A percentile compares a stretch with the other conserved stretches of the same genome.
These are phyloP conservation scores for Trametes polyzona DNA, from an alignment of 1,284 basidiomycete genomes.

Conservation along the genomic window DNA sequence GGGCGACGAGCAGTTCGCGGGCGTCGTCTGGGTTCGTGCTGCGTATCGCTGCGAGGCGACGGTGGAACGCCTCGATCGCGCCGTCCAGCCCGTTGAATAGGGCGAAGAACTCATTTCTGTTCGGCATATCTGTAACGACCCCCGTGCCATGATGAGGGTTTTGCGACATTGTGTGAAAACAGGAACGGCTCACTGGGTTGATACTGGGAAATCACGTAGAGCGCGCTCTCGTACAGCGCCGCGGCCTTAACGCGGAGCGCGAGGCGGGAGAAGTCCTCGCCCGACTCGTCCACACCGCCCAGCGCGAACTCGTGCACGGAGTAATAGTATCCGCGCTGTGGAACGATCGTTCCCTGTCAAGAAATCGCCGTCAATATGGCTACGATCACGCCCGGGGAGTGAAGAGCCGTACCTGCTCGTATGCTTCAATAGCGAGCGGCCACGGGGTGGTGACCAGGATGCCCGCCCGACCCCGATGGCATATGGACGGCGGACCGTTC, in stretches of 20 bases:
- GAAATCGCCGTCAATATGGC: background rate
- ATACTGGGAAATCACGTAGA: slow-evolving; percentile 24
- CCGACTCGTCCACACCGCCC: slow-evolving; percentile 20
- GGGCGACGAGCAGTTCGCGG: slow-evolving; percentile 24
- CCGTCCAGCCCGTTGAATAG: slow-evolving; percentile 20
- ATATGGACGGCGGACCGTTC: slow-evolving; percentile 37
- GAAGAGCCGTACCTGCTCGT: slow-evolving; percentile 24
- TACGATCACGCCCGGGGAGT: background rate
- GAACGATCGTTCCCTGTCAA: slow-evolving; percentile 13
- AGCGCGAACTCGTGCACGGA: slow-evolving; percentile 21
- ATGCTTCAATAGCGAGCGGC: slow-evolving; percentile 39
- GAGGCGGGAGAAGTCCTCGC: slow-evolving; percentile 28
- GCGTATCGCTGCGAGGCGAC: slow-evolving; percentile 8
- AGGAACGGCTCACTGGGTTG: slow-evolving; percentile 7
- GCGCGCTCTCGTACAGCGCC: slow-evolving; percentile 39
- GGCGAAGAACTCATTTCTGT: slow-evolving; percentile 12
- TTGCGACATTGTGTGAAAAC: background rate
- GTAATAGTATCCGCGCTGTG: slow-evolving; percentile 14
- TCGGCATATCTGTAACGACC: slow-evolving; percentile 11
- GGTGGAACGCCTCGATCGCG: slow-evolving; percentile 24
- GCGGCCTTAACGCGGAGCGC: slow-evolving; percentile 42
- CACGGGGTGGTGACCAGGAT: slow-evolving; percentile 43
- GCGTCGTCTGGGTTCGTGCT: slow-evolving; percentile 14
- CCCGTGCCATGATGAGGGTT: no score
- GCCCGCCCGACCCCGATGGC: slow-evolving; percentile 28